Evolutionary conservation across 495 filamentous ascomycete species (phyloP), one percentile per base, ranked within the genome.

Genomic region (Durotheca rogersii): DNA sequence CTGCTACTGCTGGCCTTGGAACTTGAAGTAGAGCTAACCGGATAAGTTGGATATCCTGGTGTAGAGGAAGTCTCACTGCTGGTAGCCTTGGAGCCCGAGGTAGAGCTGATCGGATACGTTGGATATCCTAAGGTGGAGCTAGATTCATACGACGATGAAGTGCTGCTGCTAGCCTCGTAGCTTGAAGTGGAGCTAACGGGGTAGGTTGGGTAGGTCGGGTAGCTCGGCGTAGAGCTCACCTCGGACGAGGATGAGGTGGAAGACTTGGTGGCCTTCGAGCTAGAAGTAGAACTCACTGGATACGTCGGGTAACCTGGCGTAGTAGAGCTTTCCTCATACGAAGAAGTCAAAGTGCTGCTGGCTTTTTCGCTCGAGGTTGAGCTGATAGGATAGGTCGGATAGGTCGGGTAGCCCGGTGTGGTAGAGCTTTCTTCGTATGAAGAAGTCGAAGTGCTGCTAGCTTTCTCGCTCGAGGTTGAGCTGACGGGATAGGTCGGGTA

Each of bases 161-260:
- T 4, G 9, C 4, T 27, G 23, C 23, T 27, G 9, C 23, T 27
- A 27, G 23, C 23, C 23, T 27, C 23, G 23, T 4, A 27, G 9
- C 23, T 9, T 9, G 23, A 27, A 27, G 23, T 27, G 12, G 19
- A 36, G 37, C 37, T 37, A 10, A 15, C 14, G 0, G 17, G 17
- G 6, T 36, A 15, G 4, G 16, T 29, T 14, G 43, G 43, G 37
- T 38, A 42, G 12, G 53, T 56, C 4, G 53, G 53, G 36, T 51
- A 57, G 6, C 37, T 36, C 19, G 45, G 42, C 6, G 27, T 17
- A 4, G 7, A 16, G 7, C 6, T 15, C 14, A 53, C 61, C 27
- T 60, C 67, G 65, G 0, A 65, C 65, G 3, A 59, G 65, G 9
- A 69, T 50, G 32, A 66, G 69, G 55, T 65, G 67, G 27, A 71